Conservation (phyloP, 2,329 filamentous ascomycete genomes). For the Trichophyton verrucosum region DNA sequence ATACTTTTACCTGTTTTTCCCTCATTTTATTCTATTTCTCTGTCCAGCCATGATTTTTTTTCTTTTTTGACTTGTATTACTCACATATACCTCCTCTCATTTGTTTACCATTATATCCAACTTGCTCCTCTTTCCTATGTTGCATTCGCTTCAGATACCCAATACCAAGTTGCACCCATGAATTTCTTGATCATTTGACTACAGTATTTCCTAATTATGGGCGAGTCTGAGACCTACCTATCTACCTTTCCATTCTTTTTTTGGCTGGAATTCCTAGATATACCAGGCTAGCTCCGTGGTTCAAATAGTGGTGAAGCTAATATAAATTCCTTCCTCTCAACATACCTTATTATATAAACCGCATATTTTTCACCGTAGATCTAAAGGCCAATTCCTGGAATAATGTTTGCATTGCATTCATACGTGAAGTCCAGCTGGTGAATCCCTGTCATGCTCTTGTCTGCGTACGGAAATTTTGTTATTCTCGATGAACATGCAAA, state of each 20-base stretch:
- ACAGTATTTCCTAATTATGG: neutral
- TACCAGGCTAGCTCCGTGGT: neutral
- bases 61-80: neutral
- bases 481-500: neutral
- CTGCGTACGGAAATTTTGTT: neutral
- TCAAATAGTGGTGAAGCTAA: neutral
- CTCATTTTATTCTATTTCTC: neutral
- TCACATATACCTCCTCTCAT: neutral
- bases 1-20: no score
- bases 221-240: conserved; percentile 35
- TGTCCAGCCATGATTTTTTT: neutral
- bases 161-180: neutral
- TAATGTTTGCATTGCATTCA: neutral
- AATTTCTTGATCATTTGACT: neutral
- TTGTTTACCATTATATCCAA: neutral
- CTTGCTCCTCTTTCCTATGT: neutral
- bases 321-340: neutral
- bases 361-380: no score
- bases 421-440: neutral
- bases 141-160: neutral
- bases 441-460: no score
- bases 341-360: neutral
- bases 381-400: no score
- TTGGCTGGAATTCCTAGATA: conserved; percentile 19
- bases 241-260: conserved; percentile 49